phyloP scores from a whole-genome alignment of 2,329 filamentous ascomycete genomes.

The Colletotrichum ledebouriae region DNA sequence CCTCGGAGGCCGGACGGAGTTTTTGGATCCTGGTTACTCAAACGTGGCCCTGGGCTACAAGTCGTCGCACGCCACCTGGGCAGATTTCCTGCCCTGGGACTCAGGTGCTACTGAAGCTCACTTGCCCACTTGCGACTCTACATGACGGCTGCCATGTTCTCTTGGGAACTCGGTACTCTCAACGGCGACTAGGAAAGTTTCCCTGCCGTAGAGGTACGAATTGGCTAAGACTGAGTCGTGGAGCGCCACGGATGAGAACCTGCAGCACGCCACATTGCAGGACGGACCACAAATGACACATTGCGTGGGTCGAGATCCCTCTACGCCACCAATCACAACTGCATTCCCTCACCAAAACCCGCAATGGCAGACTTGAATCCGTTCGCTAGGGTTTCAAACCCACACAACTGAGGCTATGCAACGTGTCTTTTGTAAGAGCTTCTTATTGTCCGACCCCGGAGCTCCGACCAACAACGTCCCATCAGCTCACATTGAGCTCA shows the following conservation, averaged over 20 bases:
- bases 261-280: neutral
- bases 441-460: neutral
- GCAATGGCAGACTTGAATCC: neutral
- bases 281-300: slow-evolving; percentile 11
- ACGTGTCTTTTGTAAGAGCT: neutral
- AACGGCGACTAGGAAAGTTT: too few relatives aligned
- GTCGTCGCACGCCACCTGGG: too few relatives aligned
- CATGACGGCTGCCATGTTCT: too few relatives aligned
- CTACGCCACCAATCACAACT: slow-evolving; percentile 2
- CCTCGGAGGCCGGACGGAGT: too few relatives aligned
- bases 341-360: neutral
- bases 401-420: neutral
- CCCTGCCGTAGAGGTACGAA: neutral
- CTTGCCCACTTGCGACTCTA: too few relatives aligned
- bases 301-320: neutral
- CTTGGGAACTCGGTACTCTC: too few relatives aligned
- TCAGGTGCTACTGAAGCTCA: too few relatives aligned
- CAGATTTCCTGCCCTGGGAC: too few relatives aligned
- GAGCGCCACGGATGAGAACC: neutral
- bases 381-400: slow-evolving; percentile 13
- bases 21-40: too few relatives aligned
- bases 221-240: neutral
- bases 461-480: neutral
- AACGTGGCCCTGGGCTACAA: too few relatives aligned
- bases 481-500: slow-evolving; percentile 32